Conservation (phyloP, 176 grass and related monocot genomes). For the Pontederia crassipes region DNA sequence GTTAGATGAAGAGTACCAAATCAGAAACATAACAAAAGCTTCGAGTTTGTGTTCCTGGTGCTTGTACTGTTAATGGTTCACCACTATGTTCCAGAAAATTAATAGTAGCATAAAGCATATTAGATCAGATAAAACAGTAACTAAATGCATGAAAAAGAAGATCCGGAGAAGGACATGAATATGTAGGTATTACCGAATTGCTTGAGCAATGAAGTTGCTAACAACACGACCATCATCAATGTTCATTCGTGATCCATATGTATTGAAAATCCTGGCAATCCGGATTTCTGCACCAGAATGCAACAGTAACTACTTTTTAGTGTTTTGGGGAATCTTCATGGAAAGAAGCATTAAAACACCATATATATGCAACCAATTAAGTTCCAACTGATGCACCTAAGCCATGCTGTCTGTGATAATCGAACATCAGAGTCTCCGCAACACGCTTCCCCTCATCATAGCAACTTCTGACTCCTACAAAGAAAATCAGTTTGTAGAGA, state of each 20-base stretch:
- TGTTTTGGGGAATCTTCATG: neutral
- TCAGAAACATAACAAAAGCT: conserved; percentile 98
- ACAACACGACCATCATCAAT: conserved; percentile 99
- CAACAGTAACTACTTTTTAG: conserved; percentile 8
- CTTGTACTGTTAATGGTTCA: conserved; percentile 85
- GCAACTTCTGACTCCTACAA: conserved; percentile 93
- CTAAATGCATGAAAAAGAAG: conserved; percentile 9
- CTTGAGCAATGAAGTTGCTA: conserved; percentile 99
- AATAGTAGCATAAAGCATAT: neutral
- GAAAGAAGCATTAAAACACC: neutral
- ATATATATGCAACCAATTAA: neutral
- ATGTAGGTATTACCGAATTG: conserved; percentile 57
- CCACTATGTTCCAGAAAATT: conserved; percentile 32
- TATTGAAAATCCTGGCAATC: conserved; percentile 99
- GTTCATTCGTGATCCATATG: conserved; percentile 99
- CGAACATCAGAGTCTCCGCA: conserved; percentile 97
- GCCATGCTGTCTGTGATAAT: conserved; percentile 99
- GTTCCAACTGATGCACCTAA: conserved; percentile 48
- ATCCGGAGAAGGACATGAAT: conserved; percentile 13
- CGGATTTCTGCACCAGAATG: conserved; percentile 61
- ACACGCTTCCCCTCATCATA: conserved; percentile 99
- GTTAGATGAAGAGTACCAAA: conserved; percentile 43
- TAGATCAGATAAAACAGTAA: conserved; percentile 20
- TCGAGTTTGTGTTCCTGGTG: conserved; percentile 94
- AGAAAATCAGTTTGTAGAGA: conserved; percentile 8